Base-by-base conservation (phyloP, 805 yeast genomes). In the Maudiozyma pseudohumilis region DNA sequence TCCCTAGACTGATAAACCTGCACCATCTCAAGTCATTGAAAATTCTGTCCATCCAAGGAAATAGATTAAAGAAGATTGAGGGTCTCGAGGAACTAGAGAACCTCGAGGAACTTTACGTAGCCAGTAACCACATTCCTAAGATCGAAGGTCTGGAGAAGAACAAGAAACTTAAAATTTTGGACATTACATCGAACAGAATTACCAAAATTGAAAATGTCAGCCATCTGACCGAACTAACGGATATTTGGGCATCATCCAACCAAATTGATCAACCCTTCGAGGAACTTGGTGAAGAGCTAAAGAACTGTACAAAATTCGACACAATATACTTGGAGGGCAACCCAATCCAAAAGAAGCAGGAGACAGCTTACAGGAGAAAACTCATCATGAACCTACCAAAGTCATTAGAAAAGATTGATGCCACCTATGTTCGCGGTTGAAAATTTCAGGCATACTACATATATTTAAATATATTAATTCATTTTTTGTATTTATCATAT, bases 251-350 rank as follows among this genome's bases (percentile, higher is more conserved):
- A 19, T 82, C 95, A 0, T 74, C 75, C 51, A 92, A 89, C 59
- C 59, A 72, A 49, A 58, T 92, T 17, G 70, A 74, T 24, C 61
- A 56, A 37, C 66, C 74, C 29, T 88, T 83, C 59, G 75, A 77
- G 24, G 79, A 85, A 36, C 63, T 92, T 32, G 77, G 75, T 36
- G 57, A 69, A 16, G 78, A 85, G 53, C 68, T 92, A 42, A 75
- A 77, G 11, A 63, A 64, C 28, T 63, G 85, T 36, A 72, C 75
- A 2, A 65, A 71, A 5, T 65, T 92, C 37, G 94, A 86, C 36
- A 86, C 95, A 0, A 95, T 92, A 5, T 92, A 92, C 55, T 76
- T 92, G 45, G 98, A 92, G 61, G 89, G 92, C 7, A 89, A 89
- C 54, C 97, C 97, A 3, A 57, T 92, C 15, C 96, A 92, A 50